Percentiles rank a stretch among this genome's conserved stretches.
Evolutionary conservation across 2,329 filamentous ascomycete genomes (phyloP).

Genomic region (Fusarium domesticum): DNA sequence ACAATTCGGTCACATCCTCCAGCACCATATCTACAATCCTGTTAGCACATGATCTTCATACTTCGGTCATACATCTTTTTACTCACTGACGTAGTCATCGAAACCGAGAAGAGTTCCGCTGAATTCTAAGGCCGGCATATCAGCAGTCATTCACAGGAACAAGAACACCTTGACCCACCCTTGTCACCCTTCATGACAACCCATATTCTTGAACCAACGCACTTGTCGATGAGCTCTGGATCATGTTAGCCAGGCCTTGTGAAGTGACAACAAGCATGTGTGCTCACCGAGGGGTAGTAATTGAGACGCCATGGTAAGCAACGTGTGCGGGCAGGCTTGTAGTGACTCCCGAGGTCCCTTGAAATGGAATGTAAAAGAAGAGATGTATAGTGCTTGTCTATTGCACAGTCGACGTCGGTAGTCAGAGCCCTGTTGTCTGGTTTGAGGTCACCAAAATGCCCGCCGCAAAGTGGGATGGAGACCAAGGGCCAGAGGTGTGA

Average conservation of each 20-base stretch:
- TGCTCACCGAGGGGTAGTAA: slow-evolving; percentile 65
- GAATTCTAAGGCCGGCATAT: slow-evolving; percentile 66
- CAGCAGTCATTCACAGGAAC: slow-evolving; percentile 7
- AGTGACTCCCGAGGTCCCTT: background rate
- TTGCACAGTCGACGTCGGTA: background rate
- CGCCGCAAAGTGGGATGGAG: slow-evolving; percentile 31
- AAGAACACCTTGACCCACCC: slow-evolving; percentile 50
- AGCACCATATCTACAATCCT: slow-evolving; percentile 82
- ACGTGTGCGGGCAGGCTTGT: slow-evolving; percentile 7
- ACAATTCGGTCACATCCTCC: slow-evolving; percentile 97
- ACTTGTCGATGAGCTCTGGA: slow-evolving; percentile 96
- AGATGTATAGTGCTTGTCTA: background rate
- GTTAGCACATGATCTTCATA: slow-evolving; percentile 16
- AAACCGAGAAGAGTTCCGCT: slow-evolving; percentile 91
- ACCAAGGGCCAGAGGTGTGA: slow-evolving; percentile 21
- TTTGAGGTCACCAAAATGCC: slow-evolving; percentile 13
- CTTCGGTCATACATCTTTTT: background rate
- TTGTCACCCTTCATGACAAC: slow-evolving; percentile 99
- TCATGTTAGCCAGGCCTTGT: slow-evolving; percentile 18
- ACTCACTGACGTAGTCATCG: slow-evolving; percentile 99
- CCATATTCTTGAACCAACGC: slow-evolving; percentile 96
- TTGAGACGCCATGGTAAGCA: slow-evolving; percentile 63
- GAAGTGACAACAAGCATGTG: background rate
- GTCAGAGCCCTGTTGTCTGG: slow-evolving; percentile 5
- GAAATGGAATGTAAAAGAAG: background rate